A percentile compares a stretch with the other conserved stretches of the same genome.
Conservation (phyloP, 495 filamentous ascomycete genomes). For the Podospora conica region DNA sequence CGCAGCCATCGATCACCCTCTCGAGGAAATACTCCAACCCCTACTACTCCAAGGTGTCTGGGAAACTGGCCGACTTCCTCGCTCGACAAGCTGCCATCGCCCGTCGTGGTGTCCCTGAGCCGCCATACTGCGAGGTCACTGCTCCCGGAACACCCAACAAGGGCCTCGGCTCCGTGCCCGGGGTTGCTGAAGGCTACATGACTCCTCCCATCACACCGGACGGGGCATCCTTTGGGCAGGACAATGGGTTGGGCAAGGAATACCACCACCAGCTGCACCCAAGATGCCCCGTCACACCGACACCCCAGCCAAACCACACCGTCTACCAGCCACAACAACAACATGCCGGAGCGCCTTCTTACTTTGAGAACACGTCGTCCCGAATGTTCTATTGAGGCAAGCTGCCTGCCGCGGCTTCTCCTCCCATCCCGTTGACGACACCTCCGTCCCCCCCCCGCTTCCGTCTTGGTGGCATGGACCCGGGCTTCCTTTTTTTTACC, state of each 20-base stretch:
- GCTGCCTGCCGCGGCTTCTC: conserved; percentile 5
- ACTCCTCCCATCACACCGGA: conserved; percentile 98
- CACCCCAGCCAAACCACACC: conserved; percentile 32
- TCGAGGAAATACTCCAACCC: conserved; percentile 80
- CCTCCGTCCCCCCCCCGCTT: conserved; percentile 14
- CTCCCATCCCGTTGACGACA: conserved; percentile 12
- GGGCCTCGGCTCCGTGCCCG: conserved; percentile 52
- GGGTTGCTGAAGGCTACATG: conserved; percentile 72
- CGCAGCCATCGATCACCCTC: conserved; percentile 79
- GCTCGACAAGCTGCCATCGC: conserved; percentile 71
- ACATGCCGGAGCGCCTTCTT: conserved; percentile 23
- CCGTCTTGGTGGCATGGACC: conserved; percentile 8
- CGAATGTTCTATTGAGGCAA: conserved; percentile 32
- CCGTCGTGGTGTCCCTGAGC: conserved; percentile 53
- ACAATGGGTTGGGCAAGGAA: conserved; percentile 38
- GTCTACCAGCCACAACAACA: conserved; percentile 22
- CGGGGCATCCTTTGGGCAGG: conserved; percentile 53
- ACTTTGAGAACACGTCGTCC: conserved; percentile 22
- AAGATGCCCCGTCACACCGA: conserved; percentile 50
- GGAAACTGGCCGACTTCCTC: conserved; percentile 79
- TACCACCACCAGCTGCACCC: conserved; percentile 40
- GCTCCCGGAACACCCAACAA: conserved; percentile 74
- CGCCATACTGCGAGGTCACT: conserved; percentile 57
- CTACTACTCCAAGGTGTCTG: conserved; percentile 75
- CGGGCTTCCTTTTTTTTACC: conserved; percentile 22